phyloP scores from a whole-genome alignment of 805 yeast species.

The Diddensiella caesifluorescens region DNA sequence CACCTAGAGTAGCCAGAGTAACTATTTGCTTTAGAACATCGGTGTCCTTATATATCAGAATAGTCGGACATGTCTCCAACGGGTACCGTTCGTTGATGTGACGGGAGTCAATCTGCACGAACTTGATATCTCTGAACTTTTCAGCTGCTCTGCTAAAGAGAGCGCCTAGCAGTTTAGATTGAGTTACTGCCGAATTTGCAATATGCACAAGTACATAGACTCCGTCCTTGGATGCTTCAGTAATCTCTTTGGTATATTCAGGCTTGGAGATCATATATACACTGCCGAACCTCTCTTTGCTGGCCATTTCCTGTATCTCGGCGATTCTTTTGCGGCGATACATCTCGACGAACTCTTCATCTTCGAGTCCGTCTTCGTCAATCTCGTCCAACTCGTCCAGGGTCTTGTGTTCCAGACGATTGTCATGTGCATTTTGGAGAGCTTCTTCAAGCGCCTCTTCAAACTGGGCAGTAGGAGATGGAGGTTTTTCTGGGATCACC shows the following conservation, averaged over 20 bases:
- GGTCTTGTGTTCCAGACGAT: conserved; percentile 70
- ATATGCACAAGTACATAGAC: conserved; percentile 71
- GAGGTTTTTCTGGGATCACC: conserved; percentile 85
- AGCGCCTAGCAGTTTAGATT: conserved; percentile 64
- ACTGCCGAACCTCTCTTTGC: conserved; percentile 59
- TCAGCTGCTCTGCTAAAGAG: conserved; percentile 55
- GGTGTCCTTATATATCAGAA: conserved; percentile 72
- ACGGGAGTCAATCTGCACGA: conserved; percentile 85
- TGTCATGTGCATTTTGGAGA: conserved; percentile 69
- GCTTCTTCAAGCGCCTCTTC: conserved; percentile 89
- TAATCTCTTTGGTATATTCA: conserved; percentile 80
- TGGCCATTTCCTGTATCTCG: conserved; percentile 60
- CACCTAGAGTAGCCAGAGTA: conserved; percentile 78
- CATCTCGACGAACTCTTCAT: conserved; percentile 58
- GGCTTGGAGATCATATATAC: conserved; percentile 79
- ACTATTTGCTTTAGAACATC: conserved; percentile 76
- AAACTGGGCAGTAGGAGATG: conserved; percentile 78
- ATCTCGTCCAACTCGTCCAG: conserved; percentile 78
- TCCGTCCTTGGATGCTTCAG: conserved; percentile 62
- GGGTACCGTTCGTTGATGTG: conserved; percentile 94
- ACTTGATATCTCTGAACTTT: conserved; percentile 75
- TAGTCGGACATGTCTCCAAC: conserved; percentile 83
- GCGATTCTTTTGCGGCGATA: conserved; percentile 73
- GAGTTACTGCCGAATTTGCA: conserved; percentile 54
- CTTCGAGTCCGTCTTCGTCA: conserved; percentile 93